Evolutionary conservation across 495 filamentous ascomycete genomes (phyloP), one percentile per base, ranked within the genome.

Genomic region (Neurospora sp.): DNA sequence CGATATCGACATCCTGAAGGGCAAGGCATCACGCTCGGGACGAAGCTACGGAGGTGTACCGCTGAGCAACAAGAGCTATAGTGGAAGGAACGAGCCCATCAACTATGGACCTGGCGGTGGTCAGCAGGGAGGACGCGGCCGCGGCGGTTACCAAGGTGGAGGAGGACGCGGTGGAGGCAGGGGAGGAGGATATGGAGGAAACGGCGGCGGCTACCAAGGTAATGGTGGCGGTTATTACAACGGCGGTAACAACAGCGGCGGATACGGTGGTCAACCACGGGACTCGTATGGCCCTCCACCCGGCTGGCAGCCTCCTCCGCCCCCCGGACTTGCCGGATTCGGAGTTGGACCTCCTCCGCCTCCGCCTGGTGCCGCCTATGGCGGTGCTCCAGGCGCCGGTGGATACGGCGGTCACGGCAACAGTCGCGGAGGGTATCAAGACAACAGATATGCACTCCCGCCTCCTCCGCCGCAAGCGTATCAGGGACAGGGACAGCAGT

Each of bases 1-100:
- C 68, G 96, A 99, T 77, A 90, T 94, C 41, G 88, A 91, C 70
- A 85, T 86, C 3, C 86, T 91, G 10, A 89, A 88, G 76, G 85
- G 83, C 41, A 89, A 89, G 70, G 86, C 88, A 3, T 80, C 84
- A 27, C 83, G 85, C 40, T 83, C 86, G 2, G 93, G 93, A n/a
- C 79, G 86, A 77, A 81, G 82, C 71, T 78, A 84, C 71, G 78
- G 86, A 42, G 83, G 80, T 20, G 84, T 75, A 71, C 85, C 80
- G 53, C 78, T 82, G 69, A 80, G 74, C 39, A 69, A 73, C 27
- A 77, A 78, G 53, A 76, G 72, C 70, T 76, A 76, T n/a, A 74
- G 80, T 31, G 78, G 82, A 20, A 74, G 81, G 45, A 79, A 79
- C 39, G 82, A 75, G 5, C 77, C 73, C 31, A 80, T 84, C 72